A percentile compares a stretch with the other conserved stretches of the same genome.
phyloP scores from a whole-genome alignment of 139 green algal genomes.

The Chlorella sp. region DNA sequence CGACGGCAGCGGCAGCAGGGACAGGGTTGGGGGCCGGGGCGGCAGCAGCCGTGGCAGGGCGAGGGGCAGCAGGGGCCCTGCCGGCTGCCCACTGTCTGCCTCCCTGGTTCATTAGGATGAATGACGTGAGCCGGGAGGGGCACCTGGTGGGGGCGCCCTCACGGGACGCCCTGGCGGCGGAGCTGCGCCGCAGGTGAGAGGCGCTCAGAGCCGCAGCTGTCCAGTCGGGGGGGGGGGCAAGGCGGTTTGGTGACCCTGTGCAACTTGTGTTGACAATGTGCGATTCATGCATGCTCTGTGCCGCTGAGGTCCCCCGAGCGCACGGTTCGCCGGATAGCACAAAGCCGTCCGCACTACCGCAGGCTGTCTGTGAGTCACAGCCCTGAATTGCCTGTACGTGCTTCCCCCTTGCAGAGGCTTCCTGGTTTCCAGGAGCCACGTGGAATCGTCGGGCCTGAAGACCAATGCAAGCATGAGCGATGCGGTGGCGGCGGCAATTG shows the following conservation, averaged over 20 bases:
- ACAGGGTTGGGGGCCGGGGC: background rate
- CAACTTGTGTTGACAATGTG: background rate
- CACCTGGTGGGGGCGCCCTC: background rate
- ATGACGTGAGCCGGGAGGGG: constrained; percentile 11
- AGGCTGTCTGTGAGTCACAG: too few relatives aligned
- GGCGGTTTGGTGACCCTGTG: background rate
- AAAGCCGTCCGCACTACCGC: too few relatives aligned
- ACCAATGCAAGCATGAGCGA: constrained; percentile 13
- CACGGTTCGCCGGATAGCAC: too few relatives aligned
- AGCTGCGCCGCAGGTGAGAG: constrained; percentile 12
- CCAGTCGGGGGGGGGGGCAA: background rate
- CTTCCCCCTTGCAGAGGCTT: background rate
- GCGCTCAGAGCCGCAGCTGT: background rate
- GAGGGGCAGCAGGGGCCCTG: background rate
- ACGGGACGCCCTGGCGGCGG: background rate
- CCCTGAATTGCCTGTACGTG: background rate
- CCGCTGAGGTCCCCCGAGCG: background rate
- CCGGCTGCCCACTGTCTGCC: background rate
- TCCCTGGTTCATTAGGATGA: constrained; percentile 10
- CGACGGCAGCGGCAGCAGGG: background rate
- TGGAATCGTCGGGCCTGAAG: background rate
- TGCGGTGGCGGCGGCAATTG: background rate
- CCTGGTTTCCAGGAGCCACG: background rate
- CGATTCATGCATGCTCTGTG: background rate
- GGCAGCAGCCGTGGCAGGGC: background rate